These are phyloP conservation scores for Endogone sp. DNA, from an alignment of 192 early-diverging fungal species.

Conservation along the genomic window DNA sequence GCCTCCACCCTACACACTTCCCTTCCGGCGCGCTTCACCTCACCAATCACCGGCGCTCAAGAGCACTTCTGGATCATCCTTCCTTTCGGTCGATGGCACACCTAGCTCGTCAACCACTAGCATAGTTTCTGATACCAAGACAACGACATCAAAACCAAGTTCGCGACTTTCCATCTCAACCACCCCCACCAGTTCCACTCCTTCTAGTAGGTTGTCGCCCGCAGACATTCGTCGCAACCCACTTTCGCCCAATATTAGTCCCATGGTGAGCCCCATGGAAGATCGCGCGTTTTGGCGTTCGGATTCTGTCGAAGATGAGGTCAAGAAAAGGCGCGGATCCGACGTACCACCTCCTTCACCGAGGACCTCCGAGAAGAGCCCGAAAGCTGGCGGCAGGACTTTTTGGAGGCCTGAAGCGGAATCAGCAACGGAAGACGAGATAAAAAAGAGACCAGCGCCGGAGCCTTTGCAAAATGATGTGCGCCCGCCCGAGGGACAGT, in stretches of 20 bases:
- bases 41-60: constrained; percentile 4
- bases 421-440: not conserved
- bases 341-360: not conserved
- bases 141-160: not conserved
- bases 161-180: constrained; percentile 1
- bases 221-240: not conserved
- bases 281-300: not conserved
- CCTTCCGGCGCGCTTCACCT: not conserved
- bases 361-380: not conserved
- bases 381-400: not conserved
- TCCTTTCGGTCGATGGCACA: not conserved
- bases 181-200: not conserved
- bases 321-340: not conserved
- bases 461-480: not conserved
- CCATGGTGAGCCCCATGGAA: not conserved
- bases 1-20: constrained; percentile 4
- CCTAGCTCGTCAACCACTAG: not conserved
- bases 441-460: constrained; percentile 2
- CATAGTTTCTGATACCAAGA: not conserved
- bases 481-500: no score
- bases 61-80: not conserved
- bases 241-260: not conserved
- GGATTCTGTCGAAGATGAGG: not conserved
- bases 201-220: not conserved
- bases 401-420: not conserved